Conservation (phyloP, 1,139 yeast species). For the Wickerhamomyces sp. region DNA sequence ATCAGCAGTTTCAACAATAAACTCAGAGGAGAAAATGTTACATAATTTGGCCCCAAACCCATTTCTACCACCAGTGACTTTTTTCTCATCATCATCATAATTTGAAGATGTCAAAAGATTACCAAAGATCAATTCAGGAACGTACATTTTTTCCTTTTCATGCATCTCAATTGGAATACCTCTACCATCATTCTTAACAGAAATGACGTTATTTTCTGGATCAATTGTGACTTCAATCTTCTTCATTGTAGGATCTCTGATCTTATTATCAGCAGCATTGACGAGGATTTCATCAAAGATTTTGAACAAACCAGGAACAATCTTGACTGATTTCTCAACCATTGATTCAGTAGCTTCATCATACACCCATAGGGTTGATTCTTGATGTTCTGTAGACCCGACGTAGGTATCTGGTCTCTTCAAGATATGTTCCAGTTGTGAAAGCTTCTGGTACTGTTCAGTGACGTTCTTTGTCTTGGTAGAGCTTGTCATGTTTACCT, state of each 20-base stretch:
- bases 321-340: slow-evolving; percentile 64
- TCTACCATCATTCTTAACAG: slow-evolving; percentile 86
- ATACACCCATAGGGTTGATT: slow-evolving; percentile 80
- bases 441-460: slow-evolving; percentile 85
- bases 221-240: slow-evolving; percentile 76
- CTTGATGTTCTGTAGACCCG: slow-evolving; percentile 86
- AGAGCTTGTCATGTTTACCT: slow-evolving; percentile 4
- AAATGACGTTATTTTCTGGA: slow-evolving; percentile 66
- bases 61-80: slow-evolving; percentile 98
- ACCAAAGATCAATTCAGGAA: slow-evolving; percentile 96
- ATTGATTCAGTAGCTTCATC: slow-evolving; percentile 67
- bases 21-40: slow-evolving; percentile 87
- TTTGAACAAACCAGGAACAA: slow-evolving; percentile 94
- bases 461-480: slow-evolving; percentile 45
- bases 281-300: slow-evolving; percentile 96
- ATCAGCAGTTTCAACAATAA: slow-evolving; percentile 87
- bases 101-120: slow-evolving; percentile 91
- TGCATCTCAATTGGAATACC: slow-evolving; percentile 97
- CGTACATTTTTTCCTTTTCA: slow-evolving; percentile 83
- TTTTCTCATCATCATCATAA: slow-evolving; percentile 91
- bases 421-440: slow-evolving; percentile 93
- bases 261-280: slow-evolving; percentile 98
- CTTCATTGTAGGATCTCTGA: slow-evolving; percentile 89
- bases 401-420: slow-evolving; percentile 98
- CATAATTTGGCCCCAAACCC: slow-evolving; percentile 97